These are phyloP conservation scores for Elongisporangium anandrum DNA, from an alignment of 352 stramenopile species.

Conservation along the genomic window DNA sequence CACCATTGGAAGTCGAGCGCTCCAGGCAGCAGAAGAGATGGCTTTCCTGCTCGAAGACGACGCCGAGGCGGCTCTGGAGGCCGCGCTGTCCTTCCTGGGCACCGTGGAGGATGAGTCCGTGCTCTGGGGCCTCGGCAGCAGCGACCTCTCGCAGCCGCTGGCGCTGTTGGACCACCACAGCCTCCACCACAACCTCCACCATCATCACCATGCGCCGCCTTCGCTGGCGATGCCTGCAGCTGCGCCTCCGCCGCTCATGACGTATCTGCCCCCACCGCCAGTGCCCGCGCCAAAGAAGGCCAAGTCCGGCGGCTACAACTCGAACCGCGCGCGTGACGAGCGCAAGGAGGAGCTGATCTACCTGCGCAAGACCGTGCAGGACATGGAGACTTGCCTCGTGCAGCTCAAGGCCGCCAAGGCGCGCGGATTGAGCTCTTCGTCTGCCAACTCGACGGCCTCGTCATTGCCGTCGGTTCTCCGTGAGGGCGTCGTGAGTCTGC, in stretches of 20 bases:
- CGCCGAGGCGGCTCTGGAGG: constrained; percentile 28
- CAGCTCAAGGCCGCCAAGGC: not conserved
- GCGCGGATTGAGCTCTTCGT: not conserved
- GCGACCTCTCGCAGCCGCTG: not conserved
- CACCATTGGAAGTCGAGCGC: not conserved
- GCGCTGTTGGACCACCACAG: not conserved
- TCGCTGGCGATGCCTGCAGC: not conserved
- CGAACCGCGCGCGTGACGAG: constrained; percentile 27
- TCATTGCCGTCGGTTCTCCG: not conserved
- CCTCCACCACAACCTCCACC: not conserved
- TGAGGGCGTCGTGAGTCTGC: not conserved
- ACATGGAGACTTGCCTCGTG: not conserved
- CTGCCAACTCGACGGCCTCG: not conserved
- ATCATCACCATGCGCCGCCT: not conserved
- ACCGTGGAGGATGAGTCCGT: constrained; percentile 1
- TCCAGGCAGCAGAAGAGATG: constrained; percentile 7
- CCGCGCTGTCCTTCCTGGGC: constrained; percentile 37
- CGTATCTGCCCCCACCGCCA: not conserved
- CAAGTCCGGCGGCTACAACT: constrained; percentile 8
- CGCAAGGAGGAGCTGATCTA: constrained; percentile 6
- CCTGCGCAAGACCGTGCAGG: constrained; percentile 1
- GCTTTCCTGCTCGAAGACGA: constrained; percentile 24
- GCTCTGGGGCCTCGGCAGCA: not conserved
- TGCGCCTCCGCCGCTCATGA: not conserved
- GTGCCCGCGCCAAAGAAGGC: not conserved